A percentile compares a stretch with the other conserved stretches of the same genome.
Conservation (phyloP, 257 asterid genomes). For the Voacanga thouarsii region DNA sequence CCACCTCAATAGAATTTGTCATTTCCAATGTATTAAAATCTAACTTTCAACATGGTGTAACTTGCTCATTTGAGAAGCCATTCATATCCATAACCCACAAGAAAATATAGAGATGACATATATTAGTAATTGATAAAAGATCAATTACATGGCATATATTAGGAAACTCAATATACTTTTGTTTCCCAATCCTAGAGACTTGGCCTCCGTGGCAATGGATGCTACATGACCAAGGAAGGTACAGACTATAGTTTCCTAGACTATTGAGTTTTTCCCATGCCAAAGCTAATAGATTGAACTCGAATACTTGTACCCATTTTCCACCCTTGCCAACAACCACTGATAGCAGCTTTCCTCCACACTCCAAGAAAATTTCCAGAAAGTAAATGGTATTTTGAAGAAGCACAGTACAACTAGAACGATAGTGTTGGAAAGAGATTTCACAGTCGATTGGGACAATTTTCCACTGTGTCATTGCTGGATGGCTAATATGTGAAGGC, state of each 20-base stretch:
- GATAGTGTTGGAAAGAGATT: no score
- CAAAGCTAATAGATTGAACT: neutral
- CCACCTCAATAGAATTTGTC: no score
- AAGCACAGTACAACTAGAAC: neutral
- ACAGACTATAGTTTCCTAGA: neutral
- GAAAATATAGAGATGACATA: no score
- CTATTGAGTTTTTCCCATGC: neutral
- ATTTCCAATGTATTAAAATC: no score
- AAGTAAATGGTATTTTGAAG: neutral
- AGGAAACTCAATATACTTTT: no score
- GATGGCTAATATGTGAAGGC: neutral
- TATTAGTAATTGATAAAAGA: no score
- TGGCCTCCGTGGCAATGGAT: neutral
- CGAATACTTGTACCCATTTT: neutral
- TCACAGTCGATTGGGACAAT: no score
- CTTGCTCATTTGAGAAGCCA: no score
- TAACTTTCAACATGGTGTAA: no score
- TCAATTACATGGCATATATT: no score
- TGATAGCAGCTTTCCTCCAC: neutral
- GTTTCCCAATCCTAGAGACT: no score
- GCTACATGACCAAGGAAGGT: neutral
- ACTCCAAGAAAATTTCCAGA: neutral
- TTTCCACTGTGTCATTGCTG: neutral
- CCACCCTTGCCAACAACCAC: neutral
- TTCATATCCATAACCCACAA: no score